These are phyloP conservation scores for Ustilago lituana DNA, from an alignment of 1,284 basidiomycete species.

Conservation along the genomic window DNA sequence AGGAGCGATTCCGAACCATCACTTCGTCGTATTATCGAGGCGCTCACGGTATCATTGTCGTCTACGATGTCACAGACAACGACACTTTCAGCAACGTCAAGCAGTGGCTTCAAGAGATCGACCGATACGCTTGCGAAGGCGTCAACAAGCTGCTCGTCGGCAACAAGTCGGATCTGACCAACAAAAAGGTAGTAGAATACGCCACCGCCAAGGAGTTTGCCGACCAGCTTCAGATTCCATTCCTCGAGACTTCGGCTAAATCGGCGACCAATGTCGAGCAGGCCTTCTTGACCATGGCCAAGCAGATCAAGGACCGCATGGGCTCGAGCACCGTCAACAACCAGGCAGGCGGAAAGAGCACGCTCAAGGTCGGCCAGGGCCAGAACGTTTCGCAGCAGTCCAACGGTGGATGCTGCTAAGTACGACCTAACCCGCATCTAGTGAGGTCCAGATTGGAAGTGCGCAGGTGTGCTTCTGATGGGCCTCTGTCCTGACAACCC, in stretches of 20 bases:
- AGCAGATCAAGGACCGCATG: constrained; percentile 68
- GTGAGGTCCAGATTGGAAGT: background rate
- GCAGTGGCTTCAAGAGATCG: constrained; percentile 99
- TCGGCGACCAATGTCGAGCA: constrained; percentile 70
- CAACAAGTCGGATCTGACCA: constrained; percentile 96
- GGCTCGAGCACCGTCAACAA: constrained; percentile 63
- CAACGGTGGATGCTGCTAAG: constrained; percentile 63
- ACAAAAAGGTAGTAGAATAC: constrained; percentile 99
- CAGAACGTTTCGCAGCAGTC: constrained; percentile 61
- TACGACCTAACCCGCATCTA: too few relatives aligned
- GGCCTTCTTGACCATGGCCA: constrained; percentile 70
- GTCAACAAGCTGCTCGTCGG: constrained; percentile 98
- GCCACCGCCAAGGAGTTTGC: constrained; percentile 83
- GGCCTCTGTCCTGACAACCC: too few relatives aligned
- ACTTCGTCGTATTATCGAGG: constrained; percentile 92
- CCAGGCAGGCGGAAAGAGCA: constrained; percentile 61
- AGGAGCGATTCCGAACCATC: constrained; percentile 76
- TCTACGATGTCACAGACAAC: constrained; percentile 96
- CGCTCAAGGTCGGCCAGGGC: constrained; percentile 65
- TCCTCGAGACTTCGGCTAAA: constrained; percentile 70
- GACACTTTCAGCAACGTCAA: constrained; percentile 97
- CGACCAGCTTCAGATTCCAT: constrained; percentile 67
- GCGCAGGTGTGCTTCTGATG: constrained; percentile 4
- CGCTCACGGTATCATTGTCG: constrained; percentile 93
- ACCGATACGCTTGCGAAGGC: constrained; percentile 97